These are phyloP conservation scores for Hypoxylon intermedium DNA, from an alignment of 495 filamentous ascomycete species.

Conservation along the genomic window DNA sequence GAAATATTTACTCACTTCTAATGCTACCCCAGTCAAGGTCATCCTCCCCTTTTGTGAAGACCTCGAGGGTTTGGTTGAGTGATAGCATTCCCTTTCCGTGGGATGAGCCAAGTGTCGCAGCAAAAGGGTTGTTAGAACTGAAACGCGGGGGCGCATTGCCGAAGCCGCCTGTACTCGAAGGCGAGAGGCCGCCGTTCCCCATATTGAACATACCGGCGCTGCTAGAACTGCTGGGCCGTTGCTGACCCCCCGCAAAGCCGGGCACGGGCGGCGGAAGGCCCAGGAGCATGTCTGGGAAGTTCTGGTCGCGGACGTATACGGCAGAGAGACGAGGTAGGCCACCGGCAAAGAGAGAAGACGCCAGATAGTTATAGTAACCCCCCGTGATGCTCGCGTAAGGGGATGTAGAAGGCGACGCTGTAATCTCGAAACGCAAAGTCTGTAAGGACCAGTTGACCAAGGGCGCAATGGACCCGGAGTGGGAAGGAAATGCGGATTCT, in stretches of 20 bases:
- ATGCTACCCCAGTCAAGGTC: slow-evolving; percentile 85
- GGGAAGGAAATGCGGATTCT: slow-evolving; percentile 66
- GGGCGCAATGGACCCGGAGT: slow-evolving; percentile 61
- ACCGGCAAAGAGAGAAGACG: slow-evolving; percentile 76
- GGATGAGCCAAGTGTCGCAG: slow-evolving; percentile 45
- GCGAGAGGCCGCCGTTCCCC: slow-evolving; percentile 36
- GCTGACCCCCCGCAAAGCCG: slow-evolving; percentile 52
- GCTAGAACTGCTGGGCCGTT: slow-evolving; percentile 49
- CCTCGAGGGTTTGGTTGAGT: slow-evolving; percentile 71
- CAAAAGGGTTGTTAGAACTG: slow-evolving; percentile 62
- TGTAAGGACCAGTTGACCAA: slow-evolving; percentile 70
- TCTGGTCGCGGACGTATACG: slow-evolving; percentile 84
- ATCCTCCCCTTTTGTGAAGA: slow-evolving; percentile 86
- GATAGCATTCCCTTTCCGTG: slow-evolving; percentile 40
- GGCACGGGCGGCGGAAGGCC: slow-evolving; percentile 69
- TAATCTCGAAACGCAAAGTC: slow-evolving; percentile 83
- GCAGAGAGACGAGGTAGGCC: slow-evolving; percentile 72
- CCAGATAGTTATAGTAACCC: slow-evolving; percentile 87
- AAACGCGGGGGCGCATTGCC: slow-evolving; percentile 41
- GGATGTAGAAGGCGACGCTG: slow-evolving; percentile 59
- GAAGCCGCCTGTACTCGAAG: slow-evolving; percentile 27
- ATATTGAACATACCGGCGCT: slow-evolving; percentile 33
- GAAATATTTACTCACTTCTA: slow-evolving; percentile 36
- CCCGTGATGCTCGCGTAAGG: slow-evolving; percentile 65
- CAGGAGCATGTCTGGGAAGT: slow-evolving; percentile 74